A percentile compares a stretch with the other conserved stretches of the same genome.
These are phyloP conservation scores for Talaromyces sp. DNA, from an alignment of 2,329 filamentous ascomycete genomes.

Conservation along the genomic window DNA sequence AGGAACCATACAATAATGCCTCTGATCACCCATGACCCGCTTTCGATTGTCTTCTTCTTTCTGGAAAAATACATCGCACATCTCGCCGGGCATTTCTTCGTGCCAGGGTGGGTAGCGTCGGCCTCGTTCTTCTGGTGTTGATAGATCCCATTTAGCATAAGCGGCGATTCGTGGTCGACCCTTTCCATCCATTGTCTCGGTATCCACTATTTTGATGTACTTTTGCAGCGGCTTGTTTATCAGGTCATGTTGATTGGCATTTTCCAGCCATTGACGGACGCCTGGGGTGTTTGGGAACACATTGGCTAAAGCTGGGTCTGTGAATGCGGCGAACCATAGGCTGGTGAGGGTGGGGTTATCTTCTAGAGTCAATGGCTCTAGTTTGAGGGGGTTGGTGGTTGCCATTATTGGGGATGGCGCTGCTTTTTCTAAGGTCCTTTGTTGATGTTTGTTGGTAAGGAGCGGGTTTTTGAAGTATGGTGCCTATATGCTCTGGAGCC, in stretches of 20 bases:
- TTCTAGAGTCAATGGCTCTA: constrained; percentile 18
- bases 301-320: constrained; percentile 13
- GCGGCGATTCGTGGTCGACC: constrained; percentile 23
- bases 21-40: constrained; percentile 21
- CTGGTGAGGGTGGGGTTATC: constrained; percentile 23
- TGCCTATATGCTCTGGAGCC: too few relatives aligned
- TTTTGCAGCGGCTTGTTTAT: constrained; percentile 21
- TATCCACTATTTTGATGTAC: constrained; percentile 31
- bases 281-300: constrained; percentile 31
- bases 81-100: constrained; percentile 20
- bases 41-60: constrained; percentile 20
- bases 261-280: constrained; percentile 28
- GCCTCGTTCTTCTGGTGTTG: constrained; percentile 25
- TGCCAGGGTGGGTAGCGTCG: constrained; percentile 31
- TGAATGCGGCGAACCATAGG: constrained; percentile 29
- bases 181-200: constrained; percentile 5
- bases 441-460: background rate
- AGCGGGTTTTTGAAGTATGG: too few relatives aligned
- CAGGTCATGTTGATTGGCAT: constrained; percentile 23
- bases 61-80: constrained; percentile 24
- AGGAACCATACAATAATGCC: constrained; percentile 28
- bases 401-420: background rate
- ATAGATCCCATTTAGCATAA: constrained; percentile 32
- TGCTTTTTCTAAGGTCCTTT: background rate
- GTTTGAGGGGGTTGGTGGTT: background rate